Base-by-base conservation (phyloP, 768 basidiomycete genomes). In the Rhodotorula sphaerocarpa region DNA sequence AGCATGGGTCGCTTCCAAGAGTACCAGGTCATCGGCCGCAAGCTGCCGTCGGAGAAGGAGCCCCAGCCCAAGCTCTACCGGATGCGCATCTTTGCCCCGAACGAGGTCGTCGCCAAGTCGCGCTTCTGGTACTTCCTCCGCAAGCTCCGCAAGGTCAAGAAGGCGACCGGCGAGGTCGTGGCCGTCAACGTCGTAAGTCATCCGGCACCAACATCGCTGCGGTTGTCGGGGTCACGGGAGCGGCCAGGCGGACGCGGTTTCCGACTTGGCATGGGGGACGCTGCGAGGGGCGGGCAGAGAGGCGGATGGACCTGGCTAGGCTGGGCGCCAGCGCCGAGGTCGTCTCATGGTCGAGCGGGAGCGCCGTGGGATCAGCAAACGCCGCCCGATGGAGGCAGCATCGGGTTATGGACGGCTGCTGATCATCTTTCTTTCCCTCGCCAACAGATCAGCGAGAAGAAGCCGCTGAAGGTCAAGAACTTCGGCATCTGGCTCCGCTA, bases 91-190 rank as follows among this genome's bases (percentile, higher is more conserved):
- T 99, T 97, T 76, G 91, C 95, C 70, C 90, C 90, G 70, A 96
- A 96, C 77, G 90, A 95, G 67, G 91, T 96, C 70, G 90, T 99
- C 74, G 93, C 95, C 73, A 97, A 99, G 81, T 93, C 90, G 54
- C 86, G 93, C 63, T 99, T 95, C 86, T 97, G 95, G 93, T 96
- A 96, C 80, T 99, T 93, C 84, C 81, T 99, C 64, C 85, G 92
- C 77, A 87, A 96, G 79, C 78, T 97, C 72, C 90, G 95, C 79
- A 97, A 97, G 82, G 92, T 93, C 79, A 99, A 97, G 83, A 95
- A 93, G 80, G 93, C 92, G 79, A 89, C 83, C 77, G 93, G 93
- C 75, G 95, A 99, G 82, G 90, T 99, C 79, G 90, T 99, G 76
- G 89, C 88, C 76, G 86, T 97, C 80, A 92, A 95, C 79, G 83